phyloP scores from a whole-genome alignment of 805 yeast genomes.

The Yamadazyma kitorensis region DNA sequence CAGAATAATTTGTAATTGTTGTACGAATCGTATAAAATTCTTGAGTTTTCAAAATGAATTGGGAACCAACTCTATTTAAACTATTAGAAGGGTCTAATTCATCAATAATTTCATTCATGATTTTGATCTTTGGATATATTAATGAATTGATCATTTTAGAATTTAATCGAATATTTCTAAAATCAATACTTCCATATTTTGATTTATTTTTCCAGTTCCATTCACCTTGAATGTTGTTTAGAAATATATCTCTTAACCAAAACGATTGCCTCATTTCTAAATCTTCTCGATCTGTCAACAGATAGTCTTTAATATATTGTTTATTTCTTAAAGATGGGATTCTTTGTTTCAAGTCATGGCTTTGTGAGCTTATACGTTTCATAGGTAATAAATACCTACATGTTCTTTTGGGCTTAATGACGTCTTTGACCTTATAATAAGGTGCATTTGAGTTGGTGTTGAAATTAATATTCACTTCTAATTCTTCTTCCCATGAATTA shows the following conservation, averaged over 20 bases:
- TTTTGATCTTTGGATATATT: slow-evolving; percentile 45
- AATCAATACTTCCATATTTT: slow-evolving; percentile 54
- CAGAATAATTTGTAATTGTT: slow-evolving; percentile 47
- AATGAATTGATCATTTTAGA: slow-evolving; percentile 57
- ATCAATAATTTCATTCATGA: slow-evolving; percentile 30
- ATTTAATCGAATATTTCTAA: slow-evolving; percentile 63
- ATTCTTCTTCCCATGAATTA: slow-evolving; percentile 71
- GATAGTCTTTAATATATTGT: slow-evolving; percentile 64
- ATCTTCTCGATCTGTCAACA: slow-evolving; percentile 55
- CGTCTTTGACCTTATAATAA: slow-evolving; percentile 24
- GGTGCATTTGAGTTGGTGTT: slow-evolving; percentile 1
- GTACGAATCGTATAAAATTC: slow-evolving; percentile 52
- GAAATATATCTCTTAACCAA: slow-evolving; percentile 75
- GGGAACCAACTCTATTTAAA: slow-evolving; percentile 22
- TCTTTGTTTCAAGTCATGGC: slow-evolving; percentile 42
- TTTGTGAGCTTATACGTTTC: slow-evolving; percentile 46
- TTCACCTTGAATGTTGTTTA: slow-evolving; percentile 56
- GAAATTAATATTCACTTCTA: slow-evolving; percentile 14
- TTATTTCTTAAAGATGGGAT: slow-evolving; percentile 71
- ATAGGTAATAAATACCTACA: slow-evolving; percentile 71
- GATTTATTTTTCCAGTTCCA: slow-evolving; percentile 48
- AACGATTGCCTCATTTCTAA: slow-evolving; percentile 58
- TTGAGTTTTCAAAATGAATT: slow-evolving; percentile 39
- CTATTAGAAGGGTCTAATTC: slow-evolving; percentile 10
- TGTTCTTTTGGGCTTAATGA: slow-evolving; percentile 27